Conservation (phyloP, 305 asterid species). For the Plantago coronopus region DNA sequence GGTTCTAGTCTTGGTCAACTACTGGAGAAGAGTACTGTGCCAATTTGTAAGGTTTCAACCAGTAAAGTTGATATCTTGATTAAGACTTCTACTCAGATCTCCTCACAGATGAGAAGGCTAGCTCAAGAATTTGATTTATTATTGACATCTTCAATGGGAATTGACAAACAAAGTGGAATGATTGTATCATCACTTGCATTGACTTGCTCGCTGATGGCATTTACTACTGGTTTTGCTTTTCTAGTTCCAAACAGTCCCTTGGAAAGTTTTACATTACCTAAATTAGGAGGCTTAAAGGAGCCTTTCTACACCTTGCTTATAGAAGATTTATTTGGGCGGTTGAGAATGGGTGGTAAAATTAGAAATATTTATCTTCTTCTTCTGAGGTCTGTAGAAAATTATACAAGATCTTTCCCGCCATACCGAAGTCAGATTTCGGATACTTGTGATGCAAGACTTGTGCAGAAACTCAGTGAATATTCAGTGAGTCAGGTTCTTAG, state of each 20-base stretch:
- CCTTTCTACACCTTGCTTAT: slow-evolving; percentile 39
- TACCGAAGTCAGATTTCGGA: slow-evolving; percentile 33
- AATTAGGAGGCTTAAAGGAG: slow-evolving; percentile 32
- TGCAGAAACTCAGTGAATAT: slow-evolving; percentile 52
- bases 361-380: slow-evolving; percentile 45
- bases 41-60: slow-evolving; percentile 20
- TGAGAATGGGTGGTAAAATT: slow-evolving; percentile 41
- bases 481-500: slow-evolving; percentile 43
- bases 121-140: slow-evolving; percentile 69
- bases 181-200: slow-evolving; percentile 58
- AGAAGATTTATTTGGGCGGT: slow-evolving; percentile 58
- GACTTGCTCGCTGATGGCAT: slow-evolving; percentile 86
- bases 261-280: slow-evolving; percentile 22
- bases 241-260: slow-evolving; percentile 36
- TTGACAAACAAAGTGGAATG: slow-evolving; percentile 53
- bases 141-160: slow-evolving; percentile 45
- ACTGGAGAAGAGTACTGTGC: slow-evolving; percentile 22
- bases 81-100: slow-evolving; percentile 34
- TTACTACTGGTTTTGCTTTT: slow-evolving; percentile 56
- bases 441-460: slow-evolving; percentile 35
- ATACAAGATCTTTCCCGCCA: slow-evolving; percentile 30
- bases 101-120: slow-evolving; percentile 45
- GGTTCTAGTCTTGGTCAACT: slow-evolving; percentile 26
- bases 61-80: slow-evolving; percentile 30
- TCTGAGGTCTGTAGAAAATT: slow-evolving; percentile 34